Evolutionary conservation across 176 grass and related monocot species (phyloP), one percentile per base, ranked within the genome.

Genomic region (Luzula sylvatica): DNA sequence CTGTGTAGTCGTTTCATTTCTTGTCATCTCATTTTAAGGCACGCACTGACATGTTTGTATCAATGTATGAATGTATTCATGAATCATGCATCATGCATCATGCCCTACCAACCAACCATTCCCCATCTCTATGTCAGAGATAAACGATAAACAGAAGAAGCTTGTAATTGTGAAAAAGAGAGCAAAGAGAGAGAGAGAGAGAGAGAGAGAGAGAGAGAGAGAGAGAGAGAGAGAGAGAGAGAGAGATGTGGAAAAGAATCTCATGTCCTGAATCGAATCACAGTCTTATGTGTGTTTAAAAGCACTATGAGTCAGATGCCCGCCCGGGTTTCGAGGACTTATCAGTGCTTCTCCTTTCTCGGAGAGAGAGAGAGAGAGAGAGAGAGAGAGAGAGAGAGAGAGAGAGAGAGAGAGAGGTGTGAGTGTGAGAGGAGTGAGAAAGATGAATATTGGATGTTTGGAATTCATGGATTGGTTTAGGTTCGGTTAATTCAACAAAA

Each of bases 31-130:
- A 46, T 20, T 35, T 46, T 46, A 30, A 14, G 57, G 38, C 57
- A 61, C 57, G 39, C 39, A 64, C 60, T 64, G 60, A 64, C 60
- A 42, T n/a, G n/a, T n/a, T n/a, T n/a, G n/a, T n/a, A n/a, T n/a
- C n/a, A n/a, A n/a, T n/a, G n/a, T n/a, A n/a, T n/a, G n/a, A n/a
- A n/a, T n/a, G n/a, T n/a, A n/a, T n/a, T n/a, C n/a, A n/a, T n/a
- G n/a, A n/a, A n/a, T n/a, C n/a, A n/a, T n/a, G n/a, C n/a, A n/a
- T n/a, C n/a, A n/a, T 64, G 59, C 15, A 47, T 48, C 24, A 35
- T 35, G 30, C 30, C 30, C 30, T 9, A 35, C 30, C 30, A 35
- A 7, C 30, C 30, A n/a, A 35, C 30, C 30, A 35, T 35, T n/a
- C n/a, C n/a, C n/a, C 38, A 60, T 20, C 23, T 59, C 58, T 27